Base-by-base conservation (phyloP, 2,329 filamentous ascomycete species). In the Colletotrichum musae region DNA sequence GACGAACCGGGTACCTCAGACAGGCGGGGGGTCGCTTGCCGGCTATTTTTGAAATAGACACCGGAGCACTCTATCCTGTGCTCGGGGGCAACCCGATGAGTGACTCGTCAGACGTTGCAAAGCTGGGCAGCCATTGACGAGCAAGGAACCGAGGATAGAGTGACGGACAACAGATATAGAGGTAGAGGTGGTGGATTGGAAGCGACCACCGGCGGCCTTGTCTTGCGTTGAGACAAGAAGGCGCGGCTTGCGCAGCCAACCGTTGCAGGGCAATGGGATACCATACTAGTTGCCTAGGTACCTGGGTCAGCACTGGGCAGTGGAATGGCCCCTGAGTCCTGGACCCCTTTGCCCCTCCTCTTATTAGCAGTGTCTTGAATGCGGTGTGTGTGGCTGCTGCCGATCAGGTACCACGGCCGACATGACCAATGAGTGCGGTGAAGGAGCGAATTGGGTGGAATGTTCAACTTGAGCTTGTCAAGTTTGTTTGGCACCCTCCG, bases 161-260 rank as follows among this genome's bases (percentile, higher is more conserved):
- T 66, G 64, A 26, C 56, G 7, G 32, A 36, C 9, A 10, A 18
- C 18, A 18, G 18, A 24, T 24, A 24, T 24, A 24, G 21, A 24
- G 21, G 21, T 24, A 3, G 21, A 24, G 7, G 9, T 10, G 32
- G 32, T 36, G 32, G 32, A 36, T 36, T 36, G 32, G 64, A n/a
- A 47, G 50, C 48, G 45, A 61, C 50, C 62, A 66, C 43, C 32
- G 47, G 68, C 32, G 32, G 32, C 32, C 64, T 45, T 58, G 68
- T 68, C 64, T 58, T 58, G 64, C 54, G 64, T 52, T 68, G 64
- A 70, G 68, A 70, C 68, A 68, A 39, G 53, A 58, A 32, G 28
- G 28, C 28, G 28, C 7, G 57, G 64, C 61, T 56, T 68, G 63
- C 53, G 63, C 51, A n/a, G n/a, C n/a, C n/a, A n/a, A n/a, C n/a